Percentiles rank a stretch among this genome's conserved stretches.
Conservation (phyloP, 257 asterid species). For the Solanum stenotomum region DNA sequence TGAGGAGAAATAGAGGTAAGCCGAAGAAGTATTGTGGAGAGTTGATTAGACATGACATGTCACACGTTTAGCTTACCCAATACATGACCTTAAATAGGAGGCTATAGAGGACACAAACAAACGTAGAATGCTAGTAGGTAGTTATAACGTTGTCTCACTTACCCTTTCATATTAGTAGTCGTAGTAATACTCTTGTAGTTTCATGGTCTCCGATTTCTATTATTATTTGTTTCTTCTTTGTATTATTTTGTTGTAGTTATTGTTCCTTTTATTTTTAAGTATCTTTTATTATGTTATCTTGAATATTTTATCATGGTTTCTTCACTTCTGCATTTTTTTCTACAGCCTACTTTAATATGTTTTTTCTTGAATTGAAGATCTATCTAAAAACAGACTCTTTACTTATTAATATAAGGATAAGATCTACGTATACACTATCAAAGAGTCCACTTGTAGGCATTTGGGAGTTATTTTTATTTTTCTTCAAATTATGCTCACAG, state of each 20-base stretch:
- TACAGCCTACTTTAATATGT: no score
- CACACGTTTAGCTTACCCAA: neutral
- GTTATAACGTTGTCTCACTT: neutral
- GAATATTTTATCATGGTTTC: no score
- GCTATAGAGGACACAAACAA: neutral
- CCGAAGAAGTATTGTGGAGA: neutral
- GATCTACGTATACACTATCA: no score
- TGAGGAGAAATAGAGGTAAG: rapidly evolving
- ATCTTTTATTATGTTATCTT: no score
- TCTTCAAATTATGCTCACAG: neutral
- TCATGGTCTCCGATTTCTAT: neutral
- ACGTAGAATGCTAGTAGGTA: neutral
- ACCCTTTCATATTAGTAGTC: neutral
- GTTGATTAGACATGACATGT: neutral
- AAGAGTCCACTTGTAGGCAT: neutral
- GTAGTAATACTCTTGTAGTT: neutral
- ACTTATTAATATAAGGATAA: no score
- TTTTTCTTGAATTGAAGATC: no score
- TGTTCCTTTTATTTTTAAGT: no score
- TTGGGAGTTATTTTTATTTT: neutral
- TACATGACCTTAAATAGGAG: neutral
- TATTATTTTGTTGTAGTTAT: neutral
- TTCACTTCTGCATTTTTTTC: no score
- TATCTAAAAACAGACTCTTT: no score
- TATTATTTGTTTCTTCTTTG: no score